A percentile compares a stretch with the other conserved stretches of the same genome.
These are phyloP conservation scores for Evernia prunastri DNA, from an alignment of 495 filamentous ascomycete genomes.

Conservation along the genomic window DNA sequence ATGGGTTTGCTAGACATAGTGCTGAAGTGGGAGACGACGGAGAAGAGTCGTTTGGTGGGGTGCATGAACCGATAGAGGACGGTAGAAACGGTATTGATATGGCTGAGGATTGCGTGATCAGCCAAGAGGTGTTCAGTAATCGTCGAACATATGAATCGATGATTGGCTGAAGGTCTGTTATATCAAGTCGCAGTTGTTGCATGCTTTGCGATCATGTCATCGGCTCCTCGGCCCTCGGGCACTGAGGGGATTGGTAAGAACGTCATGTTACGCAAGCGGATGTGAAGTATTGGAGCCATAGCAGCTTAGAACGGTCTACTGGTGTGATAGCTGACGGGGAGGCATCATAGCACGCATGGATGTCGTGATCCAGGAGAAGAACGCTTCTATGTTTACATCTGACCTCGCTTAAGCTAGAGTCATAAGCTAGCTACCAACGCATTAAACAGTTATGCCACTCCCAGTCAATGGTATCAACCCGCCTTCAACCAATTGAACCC, in stretches of 20 bases:
- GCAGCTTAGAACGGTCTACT: background rate
- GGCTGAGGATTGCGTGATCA: background rate
- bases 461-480: background rate
- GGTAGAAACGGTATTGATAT: background rate
- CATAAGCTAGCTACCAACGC: background rate
- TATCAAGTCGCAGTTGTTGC: background rate
- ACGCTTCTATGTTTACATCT: background rate
- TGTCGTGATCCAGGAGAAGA: background rate
- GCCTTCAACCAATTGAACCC: background rate
- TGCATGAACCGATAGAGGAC: slow-evolving; percentile 15
- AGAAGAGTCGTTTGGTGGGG: slow-evolving; percentile 21
- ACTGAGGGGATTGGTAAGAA: slow-evolving; percentile 9
- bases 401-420: background rate
- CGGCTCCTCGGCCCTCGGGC: slow-evolving; percentile 15
- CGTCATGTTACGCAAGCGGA: background rate
- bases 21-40: slow-evolving; percentile 16
- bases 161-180: background rate
- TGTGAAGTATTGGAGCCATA: background rate
- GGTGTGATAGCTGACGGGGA: background rate
- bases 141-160: background rate
- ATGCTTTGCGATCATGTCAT: background rate
- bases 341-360: background rate
- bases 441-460: background rate
- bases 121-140: slow-evolving; percentile 8
- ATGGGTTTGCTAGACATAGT: slow-evolving; percentile 33